These are phyloP conservation scores for Chlamydomonas applanata DNA, from an alignment of 139 green algal species.

Conservation along the genomic window DNA sequence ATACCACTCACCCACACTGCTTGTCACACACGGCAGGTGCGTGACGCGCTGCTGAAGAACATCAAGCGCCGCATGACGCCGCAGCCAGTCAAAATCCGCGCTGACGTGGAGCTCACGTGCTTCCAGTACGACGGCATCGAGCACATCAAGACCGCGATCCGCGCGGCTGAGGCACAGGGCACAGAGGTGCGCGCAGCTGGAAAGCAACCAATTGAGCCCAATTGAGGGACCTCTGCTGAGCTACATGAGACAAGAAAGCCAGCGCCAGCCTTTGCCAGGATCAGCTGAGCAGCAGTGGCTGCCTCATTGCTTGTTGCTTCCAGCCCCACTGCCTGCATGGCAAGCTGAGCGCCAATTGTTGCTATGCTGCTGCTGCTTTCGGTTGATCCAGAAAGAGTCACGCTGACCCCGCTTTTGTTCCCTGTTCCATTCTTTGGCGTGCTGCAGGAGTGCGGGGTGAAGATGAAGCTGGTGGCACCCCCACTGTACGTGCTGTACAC, in stretches of 20 bases:
- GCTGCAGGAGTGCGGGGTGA: constrained; percentile 86
- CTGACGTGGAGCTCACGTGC: constrained; percentile 98
- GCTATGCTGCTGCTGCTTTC: too few species aligned
- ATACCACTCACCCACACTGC: too few species aligned
- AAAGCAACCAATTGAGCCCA: too few species aligned
- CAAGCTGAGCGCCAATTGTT: too few species aligned
- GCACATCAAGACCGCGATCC: constrained; percentile 94
- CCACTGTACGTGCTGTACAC: constrained; percentile 98
- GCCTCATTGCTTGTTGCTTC: too few species aligned
- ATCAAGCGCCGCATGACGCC: constrained; percentile 95
- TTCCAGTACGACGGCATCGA: constrained; percentile 97
- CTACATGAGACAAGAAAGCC: not conserved
- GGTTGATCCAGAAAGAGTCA: too few species aligned
- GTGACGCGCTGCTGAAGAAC: constrained; percentile 90
- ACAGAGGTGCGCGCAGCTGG: constrained; percentile 17
- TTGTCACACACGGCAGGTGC: constrained; percentile 52
- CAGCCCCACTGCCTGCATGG: too few species aligned
- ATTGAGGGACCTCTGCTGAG: too few species aligned
- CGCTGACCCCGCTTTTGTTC: too few species aligned
- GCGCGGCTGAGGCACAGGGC: constrained; percentile 30
- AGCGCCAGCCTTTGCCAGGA: not conserved
- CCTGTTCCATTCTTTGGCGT: too few species aligned
- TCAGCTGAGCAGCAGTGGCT: not conserved
- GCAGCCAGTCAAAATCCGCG: constrained; percentile 97
- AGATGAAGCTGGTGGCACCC: constrained; percentile 97